These are phyloP conservation scores for Pythium biforme DNA, from an alignment of 352 stramenopile species.

Conservation along the genomic window DNA sequence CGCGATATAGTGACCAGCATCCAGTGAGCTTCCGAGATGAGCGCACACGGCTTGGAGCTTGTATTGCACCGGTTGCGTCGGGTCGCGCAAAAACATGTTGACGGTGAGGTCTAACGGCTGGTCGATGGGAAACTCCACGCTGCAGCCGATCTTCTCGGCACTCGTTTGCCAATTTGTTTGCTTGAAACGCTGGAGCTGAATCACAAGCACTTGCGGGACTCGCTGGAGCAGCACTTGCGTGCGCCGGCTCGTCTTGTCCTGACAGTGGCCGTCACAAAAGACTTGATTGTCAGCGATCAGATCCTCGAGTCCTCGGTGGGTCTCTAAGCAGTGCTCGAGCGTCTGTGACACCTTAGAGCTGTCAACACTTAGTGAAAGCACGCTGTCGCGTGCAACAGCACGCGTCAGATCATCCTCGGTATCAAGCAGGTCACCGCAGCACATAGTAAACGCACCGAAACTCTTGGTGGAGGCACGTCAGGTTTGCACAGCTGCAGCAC, in stretches of 20 bases:
- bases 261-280: constrained; percentile 66
- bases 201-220: constrained; percentile 45
- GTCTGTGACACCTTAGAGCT: constrained; percentile 40
- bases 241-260: constrained; percentile 58
- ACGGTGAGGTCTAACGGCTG: constrained; percentile 56
- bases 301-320: constrained; percentile 53
- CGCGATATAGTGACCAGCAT: constrained; percentile 76
- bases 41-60: constrained; percentile 67
- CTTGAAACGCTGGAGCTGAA: constrained; percentile 76
- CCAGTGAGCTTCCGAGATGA: constrained; percentile 58
- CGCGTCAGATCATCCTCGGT: no score
- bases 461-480: constrained; percentile 76
- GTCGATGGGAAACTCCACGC: constrained; percentile 56
- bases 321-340: constrained; percentile 52
- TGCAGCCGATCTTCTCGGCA: constrained; percentile 53
- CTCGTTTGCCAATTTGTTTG: constrained; percentile 32
- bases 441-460: constrained; percentile 27
- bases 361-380: constrained; percentile 61
- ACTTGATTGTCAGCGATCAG: constrained; percentile 65
- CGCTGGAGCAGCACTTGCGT: constrained; percentile 76
- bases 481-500: constrained; percentile 66
- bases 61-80: constrained; percentile 43
- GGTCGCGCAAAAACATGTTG: constrained; percentile 64
- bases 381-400: constrained; percentile 30
- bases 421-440: no score